Conservation (phyloP, 2,329 filamentous ascomycete genomes). For the Alternaria postmessia region DNA sequence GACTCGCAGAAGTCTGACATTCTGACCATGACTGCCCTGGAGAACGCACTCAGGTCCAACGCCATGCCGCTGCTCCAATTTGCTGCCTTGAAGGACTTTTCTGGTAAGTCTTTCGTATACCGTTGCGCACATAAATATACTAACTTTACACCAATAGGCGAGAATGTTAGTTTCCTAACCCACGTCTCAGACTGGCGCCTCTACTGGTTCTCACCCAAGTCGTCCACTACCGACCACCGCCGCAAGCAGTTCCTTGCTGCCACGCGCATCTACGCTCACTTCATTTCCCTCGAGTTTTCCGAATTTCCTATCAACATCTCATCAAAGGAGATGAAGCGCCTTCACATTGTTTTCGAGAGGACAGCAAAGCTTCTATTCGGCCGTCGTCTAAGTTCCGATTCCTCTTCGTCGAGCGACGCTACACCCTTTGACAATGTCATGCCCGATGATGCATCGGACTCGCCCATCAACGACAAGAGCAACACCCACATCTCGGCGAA, state of each 20-base stretch:
- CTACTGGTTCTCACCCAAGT: conserved; percentile 37
- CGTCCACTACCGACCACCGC: conserved; percentile 31
- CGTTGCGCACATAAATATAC: background rate
- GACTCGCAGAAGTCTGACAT: conserved; percentile 44
- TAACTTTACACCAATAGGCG: conserved; percentile 27
- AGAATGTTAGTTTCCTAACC: conserved; percentile 48
- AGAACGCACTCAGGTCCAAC: conserved; percentile 43
- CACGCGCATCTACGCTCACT: conserved; percentile 44
- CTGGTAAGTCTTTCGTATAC: background rate
- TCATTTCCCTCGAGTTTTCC: conserved; percentile 45
- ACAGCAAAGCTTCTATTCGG: conserved; percentile 33
- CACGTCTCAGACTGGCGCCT: conserved; percentile 45
- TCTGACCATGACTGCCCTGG: conserved; percentile 45
- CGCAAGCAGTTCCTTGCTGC: conserved; percentile 41
- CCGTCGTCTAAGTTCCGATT: conserved; percentile 24
- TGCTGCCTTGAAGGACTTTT: conserved; percentile 46
- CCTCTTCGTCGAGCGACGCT: conserved; percentile 28
- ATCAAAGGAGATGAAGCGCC: conserved; percentile 37
- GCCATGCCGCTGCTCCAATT: conserved; percentile 43
- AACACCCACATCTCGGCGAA: background rate
- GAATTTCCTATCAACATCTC: conserved; percentile 50
- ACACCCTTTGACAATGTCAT: conserved; percentile 41
- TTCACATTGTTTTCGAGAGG: conserved; percentile 38
- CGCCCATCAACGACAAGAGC: conserved; percentile 24
- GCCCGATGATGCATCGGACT: conserved; percentile 19